Base-by-base conservation (phyloP, 805 yeast genomes). In the Ogataea henricii region DNA sequence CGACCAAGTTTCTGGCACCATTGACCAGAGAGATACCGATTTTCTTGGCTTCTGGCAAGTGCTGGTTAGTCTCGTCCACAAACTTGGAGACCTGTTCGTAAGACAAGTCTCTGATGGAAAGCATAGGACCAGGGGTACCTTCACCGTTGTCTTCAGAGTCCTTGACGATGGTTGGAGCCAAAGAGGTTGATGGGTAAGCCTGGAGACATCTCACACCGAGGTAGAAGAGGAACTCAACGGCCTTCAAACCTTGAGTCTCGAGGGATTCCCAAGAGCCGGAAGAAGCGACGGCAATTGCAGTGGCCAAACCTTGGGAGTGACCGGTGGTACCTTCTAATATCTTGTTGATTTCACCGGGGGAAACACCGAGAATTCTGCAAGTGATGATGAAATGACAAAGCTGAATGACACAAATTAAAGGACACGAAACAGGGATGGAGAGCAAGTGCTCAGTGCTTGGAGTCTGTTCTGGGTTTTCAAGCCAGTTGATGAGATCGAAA, bases 111-210 rank as follows among this genome's bases (percentile, higher is more conserved):
- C 97, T 84, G 53, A 94, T 80, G 9, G 97, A 87, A 67, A 94
- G 81, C 99, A 94, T 94, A 57, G 99, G 99, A 56, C 96, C 86
- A 54, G 99, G 99, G 60, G 81, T 77, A 60, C 99, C 99, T 75
- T 94, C 99, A 60, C 92, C 92, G 65, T 89, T 85, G 62, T 89
- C 95, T 65, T 86, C 82, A 21, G 96, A 86, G 70, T 94, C 99
- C 67, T 89, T 89, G 58, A 91, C 81, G 69, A 88, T 87, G 18
- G 95, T 80, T 49, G 99, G 99, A 35, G 99, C 90, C 65, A 94
- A 78, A 33, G 96, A 87, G 40, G 98, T 94, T 63, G 87, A 83
- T 62, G 99, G 99, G 69, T 90, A 92, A 53, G 84, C 82, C 69
- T 82, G 85, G 68, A 89, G 84, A 72, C 96, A 85, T 71, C 97